Evolutionary conservation across 2,329 filamentous ascomycete species (phyloP), one percentile per base, ranked within the genome.

Genomic region (Cercospora janseana): DNA sequence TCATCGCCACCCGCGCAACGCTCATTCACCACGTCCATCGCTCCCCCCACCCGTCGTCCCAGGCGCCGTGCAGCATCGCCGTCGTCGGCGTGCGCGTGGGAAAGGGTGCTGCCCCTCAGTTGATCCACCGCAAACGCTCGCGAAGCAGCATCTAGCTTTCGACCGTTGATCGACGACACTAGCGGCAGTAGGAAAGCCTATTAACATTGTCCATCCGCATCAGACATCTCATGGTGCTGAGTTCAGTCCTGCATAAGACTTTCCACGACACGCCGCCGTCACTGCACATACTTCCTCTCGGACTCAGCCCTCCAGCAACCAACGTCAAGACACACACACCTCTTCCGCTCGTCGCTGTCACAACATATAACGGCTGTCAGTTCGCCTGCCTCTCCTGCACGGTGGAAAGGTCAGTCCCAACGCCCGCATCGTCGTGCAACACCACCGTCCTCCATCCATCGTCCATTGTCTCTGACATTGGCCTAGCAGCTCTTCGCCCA

Each of bases 251-350:
- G 23, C 37, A 51, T 49, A 37, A 27, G 29, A 18, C 23, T 24
- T 35, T 16, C 21, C 28, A 37, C 31, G 37, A 46, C 44, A 37
- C 38, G 43, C 51, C 51, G 45, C 50, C 35, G 49, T 49, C 31
- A 38, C 49, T 53, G 46, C 55, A 57, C 55, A 58, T 58, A 53
- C 35, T 50, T 43, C 43, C 18, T 34, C 49, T 32, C 12, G 38
- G 42, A 41, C 50, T 40, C 51, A 28, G 41, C 41, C 45, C 46
- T 38, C 44, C 42, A 42, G 54, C 48, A 49, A 47, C 29, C 52
- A 55, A 56, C 56, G 56, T 58, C 53, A 48, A 43, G 46, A 35
- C 45, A 51, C n/a, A n/a, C n/a, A n/a, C n/a, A n/a, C n/a, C n/a
- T 23, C 41, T 32, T 37, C 47, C 43, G 29, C 47, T 46, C 40